A percentile compares a stretch with the other conserved stretches of the same genome.
phyloP scores from a whole-genome alignment of 768 basidiomycete genomes.

The Xanthoconium purpureum region DNA sequence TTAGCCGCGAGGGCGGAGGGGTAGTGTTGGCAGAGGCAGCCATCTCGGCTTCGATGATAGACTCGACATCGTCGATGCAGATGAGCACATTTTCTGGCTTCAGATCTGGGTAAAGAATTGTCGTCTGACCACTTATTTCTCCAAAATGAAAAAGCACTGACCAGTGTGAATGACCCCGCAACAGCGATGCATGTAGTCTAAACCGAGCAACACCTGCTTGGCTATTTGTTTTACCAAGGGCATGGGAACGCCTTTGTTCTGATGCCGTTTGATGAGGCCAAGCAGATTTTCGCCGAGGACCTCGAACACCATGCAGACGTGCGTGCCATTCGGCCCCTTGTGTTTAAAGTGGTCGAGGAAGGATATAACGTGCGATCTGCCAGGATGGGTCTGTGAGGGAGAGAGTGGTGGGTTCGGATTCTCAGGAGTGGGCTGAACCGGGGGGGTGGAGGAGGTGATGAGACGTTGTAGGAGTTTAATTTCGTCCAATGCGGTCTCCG shows the following conservation, averaged over 20 bases:
- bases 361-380: constrained; percentile 91
- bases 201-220: constrained; percentile 90
- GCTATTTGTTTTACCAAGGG: constrained; percentile 92
- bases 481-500: constrained; percentile 97
- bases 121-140: not conserved
- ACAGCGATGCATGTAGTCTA: constrained; percentile 97
- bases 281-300: constrained; percentile 96
- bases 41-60: constrained; percentile 84
- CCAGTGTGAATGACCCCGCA: constrained; percentile 97
- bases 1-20: constrained; percentile 56
- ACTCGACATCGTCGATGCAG: constrained; percentile 93
- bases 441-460: constrained; percentile 75
- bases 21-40: constrained; percentile 38
- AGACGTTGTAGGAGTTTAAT: constrained; percentile 96
- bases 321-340: constrained; percentile 92
- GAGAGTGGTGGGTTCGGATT: constrained; percentile 50
- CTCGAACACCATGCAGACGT: constrained; percentile 99
- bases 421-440: constrained; percentile 42
- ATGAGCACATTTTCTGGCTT: constrained; percentile 99
- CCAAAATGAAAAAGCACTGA: constrained; percentile 26
- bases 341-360: constrained; percentile 98
- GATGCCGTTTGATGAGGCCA: constrained; percentile 95
- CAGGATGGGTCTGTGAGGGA: constrained; percentile 75
- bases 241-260: constrained; percentile 96
- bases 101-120: constrained; percentile 53